A percentile compares a stretch with the other conserved stretches of the same genome.
These are phyloP conservation scores for Allantophomopsis cytisporea DNA, from an alignment of 2,329 filamentous ascomycete species.

Conservation along the genomic window DNA sequence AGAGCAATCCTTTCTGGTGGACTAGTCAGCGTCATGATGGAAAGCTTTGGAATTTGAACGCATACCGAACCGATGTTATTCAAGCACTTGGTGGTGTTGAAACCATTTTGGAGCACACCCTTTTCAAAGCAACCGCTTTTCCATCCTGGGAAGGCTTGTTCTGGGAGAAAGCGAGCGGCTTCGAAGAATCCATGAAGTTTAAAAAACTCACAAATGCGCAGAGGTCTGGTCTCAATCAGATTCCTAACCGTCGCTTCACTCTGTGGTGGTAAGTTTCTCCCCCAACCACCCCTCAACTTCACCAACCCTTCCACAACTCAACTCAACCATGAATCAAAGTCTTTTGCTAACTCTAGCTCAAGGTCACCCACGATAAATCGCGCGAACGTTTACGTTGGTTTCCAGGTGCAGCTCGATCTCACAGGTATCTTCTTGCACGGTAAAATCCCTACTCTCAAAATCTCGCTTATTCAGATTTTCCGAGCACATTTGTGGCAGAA, in stretches of 20 bases:
- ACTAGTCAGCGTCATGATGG: slow-evolving; percentile 94
- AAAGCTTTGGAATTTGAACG: slow-evolving; percentile 94
- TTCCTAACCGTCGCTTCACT: slow-evolving; percentile 96
- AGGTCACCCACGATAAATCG: slow-evolving; percentile 65
- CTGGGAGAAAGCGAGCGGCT: slow-evolving; percentile 54
- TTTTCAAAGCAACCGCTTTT: slow-evolving; percentile 96
- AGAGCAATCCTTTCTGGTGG: slow-evolving; percentile 99
- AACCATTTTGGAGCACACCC: slow-evolving; percentile 89
- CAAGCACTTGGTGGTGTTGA: slow-evolving; percentile 88
- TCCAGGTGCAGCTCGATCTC: slow-evolving; percentile 95
- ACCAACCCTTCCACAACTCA: too few species aligned
- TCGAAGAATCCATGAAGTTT: slow-evolving; percentile 71
- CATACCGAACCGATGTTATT: slow-evolving; percentile 92
- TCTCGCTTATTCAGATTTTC: slow-evolving; percentile 98
- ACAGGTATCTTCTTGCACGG: slow-evolving; percentile 98
- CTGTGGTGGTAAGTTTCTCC: slow-evolving; percentile 55
- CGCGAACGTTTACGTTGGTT: slow-evolving; percentile 97
- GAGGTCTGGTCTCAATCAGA: slow-evolving; percentile 92
- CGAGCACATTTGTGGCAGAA: slow-evolving; percentile 99
- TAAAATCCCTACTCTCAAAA: slow-evolving; percentile 96
- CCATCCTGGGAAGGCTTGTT: slow-evolving; percentile 95
- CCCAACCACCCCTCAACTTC: not conserved
- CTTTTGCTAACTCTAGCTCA: not conserved
- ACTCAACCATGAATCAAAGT: not conserved
- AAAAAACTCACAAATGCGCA: slow-evolving; percentile 98